Evolutionary conservation across 2,329 filamentous ascomycete genomes (phyloP).

Genomic region (Aspergillus thermomutatus): DNA sequence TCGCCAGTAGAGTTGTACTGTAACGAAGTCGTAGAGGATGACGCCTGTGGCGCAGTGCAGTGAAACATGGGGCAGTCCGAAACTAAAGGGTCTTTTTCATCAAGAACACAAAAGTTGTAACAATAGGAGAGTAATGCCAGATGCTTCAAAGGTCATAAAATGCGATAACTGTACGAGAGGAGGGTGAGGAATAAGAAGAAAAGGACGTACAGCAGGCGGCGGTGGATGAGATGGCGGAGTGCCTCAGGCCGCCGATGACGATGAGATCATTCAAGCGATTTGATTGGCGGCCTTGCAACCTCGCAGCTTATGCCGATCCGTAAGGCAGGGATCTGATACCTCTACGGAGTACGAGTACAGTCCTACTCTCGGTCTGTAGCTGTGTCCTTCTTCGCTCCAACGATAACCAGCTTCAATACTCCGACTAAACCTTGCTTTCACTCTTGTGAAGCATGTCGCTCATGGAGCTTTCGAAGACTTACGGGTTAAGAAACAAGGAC

Average conservation of each 20-base stretch:
- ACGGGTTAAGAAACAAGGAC: too few species aligned
- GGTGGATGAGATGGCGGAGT: background rate
- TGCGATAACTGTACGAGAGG: background rate
- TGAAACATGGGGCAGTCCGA: constrained; percentile 15
- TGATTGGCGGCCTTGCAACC: background rate
- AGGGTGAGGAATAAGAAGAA: background rate
- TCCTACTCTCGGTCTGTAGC: background rate
- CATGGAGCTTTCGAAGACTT: too few species aligned
- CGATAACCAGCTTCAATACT: background rate
- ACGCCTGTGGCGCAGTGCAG: constrained; percentile 12
- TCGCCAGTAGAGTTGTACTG: background rate
- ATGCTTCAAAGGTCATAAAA: background rate
- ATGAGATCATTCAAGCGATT: background rate
- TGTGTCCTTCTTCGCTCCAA: background rate
- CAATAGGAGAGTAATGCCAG: background rate
- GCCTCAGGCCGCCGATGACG: background rate
- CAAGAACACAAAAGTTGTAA: constrained; percentile 1
- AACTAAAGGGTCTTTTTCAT: constrained; percentile 1
- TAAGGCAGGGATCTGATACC: too few species aligned
- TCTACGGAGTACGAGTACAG: too few species aligned
- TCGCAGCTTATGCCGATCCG: background rate
- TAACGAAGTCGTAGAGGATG: constrained; percentile 4
- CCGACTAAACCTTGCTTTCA: too few species aligned
- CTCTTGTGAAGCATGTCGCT: too few species aligned
- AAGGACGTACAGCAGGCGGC: background rate